These are phyloP conservation scores for Curvularia sp. DNA, from an alignment of 2,329 filamentous ascomycete species.

Conservation along the genomic window DNA sequence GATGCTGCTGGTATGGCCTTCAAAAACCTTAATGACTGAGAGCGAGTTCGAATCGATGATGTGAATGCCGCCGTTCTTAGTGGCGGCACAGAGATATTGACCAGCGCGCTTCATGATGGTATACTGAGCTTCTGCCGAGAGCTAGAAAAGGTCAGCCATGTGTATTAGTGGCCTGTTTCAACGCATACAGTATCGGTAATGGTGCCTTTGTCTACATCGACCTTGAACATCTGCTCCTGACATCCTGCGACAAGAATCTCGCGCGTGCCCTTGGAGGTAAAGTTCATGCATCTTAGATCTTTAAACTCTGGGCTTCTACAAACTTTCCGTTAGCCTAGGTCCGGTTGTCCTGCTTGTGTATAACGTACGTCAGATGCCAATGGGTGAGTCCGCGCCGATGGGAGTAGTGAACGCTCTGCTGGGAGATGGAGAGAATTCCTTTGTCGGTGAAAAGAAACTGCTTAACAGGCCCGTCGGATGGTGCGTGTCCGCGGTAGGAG, in stretches of 20 bases:
- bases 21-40: conserved; percentile 83
- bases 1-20: conserved; percentile 84
- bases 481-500: conserved; percentile 80
- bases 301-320: conserved; percentile 75
- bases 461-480: conserved; percentile 76
- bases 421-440: conserved; percentile 84
- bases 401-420: conserved; percentile 87
- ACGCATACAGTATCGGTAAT: conserved; percentile 51
- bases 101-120: conserved; percentile 87
- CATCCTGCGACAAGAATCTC: conserved; percentile 88
- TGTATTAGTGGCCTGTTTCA: background rate
- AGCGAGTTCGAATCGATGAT: conserved; percentile 83
- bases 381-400: conserved; percentile 79
- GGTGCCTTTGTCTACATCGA: conserved; percentile 66
- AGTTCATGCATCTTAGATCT: conserved; percentile 93
- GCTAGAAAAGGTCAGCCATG: conserved; percentile 51
- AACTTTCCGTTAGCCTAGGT: conserved; percentile 25
- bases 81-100: conserved; percentile 91
- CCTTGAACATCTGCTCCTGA: conserved; percentile 83
- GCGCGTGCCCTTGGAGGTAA: conserved; percentile 81
- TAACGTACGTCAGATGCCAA: conserved; percentile 81
- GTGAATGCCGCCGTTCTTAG: conserved; percentile 80
- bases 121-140: conserved; percentile 78
- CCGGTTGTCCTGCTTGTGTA: background rate
- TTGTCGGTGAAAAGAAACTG: conserved; percentile 92